Conservation (phyloP, 805 yeast genomes). For the Trichomonascus vanleenenianus region DNA sequence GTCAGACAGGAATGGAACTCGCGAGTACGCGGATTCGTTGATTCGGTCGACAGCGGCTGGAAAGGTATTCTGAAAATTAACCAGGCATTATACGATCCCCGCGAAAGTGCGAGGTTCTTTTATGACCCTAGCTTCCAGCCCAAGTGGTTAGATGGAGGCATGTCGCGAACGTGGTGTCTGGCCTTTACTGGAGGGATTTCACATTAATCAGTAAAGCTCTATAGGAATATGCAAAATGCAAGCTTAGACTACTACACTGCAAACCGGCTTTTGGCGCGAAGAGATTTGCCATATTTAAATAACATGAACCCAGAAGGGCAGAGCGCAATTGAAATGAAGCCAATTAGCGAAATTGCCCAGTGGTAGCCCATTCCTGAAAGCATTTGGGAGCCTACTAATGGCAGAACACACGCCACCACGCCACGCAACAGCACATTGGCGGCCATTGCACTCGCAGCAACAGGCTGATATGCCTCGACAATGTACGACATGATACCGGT, state of each 20-base stretch:
- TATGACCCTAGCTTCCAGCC: slow-evolving; percentile 43
- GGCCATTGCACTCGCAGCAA: slow-evolving; percentile 81
- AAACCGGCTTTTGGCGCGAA: slow-evolving; percentile 47
- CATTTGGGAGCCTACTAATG: slow-evolving; percentile 82
- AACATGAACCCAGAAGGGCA: slow-evolving; percentile 65
- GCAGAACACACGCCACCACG: slow-evolving; percentile 68
- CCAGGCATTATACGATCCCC: slow-evolving; percentile 65
- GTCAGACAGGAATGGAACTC: slow-evolving; percentile 53
- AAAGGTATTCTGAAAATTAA: slow-evolving; percentile 63
- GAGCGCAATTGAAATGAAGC: slow-evolving; percentile 41
- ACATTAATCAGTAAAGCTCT: not conserved
- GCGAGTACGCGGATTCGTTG: slow-evolving; percentile 37
- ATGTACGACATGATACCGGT: slow-evolving; percentile 29
- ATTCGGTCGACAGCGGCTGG: slow-evolving; percentile 45
- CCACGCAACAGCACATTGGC: slow-evolving; percentile 80
- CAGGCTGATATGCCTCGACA: slow-evolving; percentile 32
- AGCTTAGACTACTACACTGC: not conserved
- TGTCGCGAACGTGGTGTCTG: slow-evolving; percentile 79
- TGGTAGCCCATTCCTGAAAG: slow-evolving; percentile 58
- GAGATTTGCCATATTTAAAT: slow-evolving; percentile 45
- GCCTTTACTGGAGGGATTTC: slow-evolving; percentile 50
- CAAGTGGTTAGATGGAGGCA: slow-evolving; percentile 67
- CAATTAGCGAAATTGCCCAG: slow-evolving; percentile 65
- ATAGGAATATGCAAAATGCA: not conserved
- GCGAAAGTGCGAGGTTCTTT: slow-evolving; percentile 53